Conservation (phyloP, 2,329 filamentous ascomycete genomes). For the Colletotrichum abscissum region DNA sequence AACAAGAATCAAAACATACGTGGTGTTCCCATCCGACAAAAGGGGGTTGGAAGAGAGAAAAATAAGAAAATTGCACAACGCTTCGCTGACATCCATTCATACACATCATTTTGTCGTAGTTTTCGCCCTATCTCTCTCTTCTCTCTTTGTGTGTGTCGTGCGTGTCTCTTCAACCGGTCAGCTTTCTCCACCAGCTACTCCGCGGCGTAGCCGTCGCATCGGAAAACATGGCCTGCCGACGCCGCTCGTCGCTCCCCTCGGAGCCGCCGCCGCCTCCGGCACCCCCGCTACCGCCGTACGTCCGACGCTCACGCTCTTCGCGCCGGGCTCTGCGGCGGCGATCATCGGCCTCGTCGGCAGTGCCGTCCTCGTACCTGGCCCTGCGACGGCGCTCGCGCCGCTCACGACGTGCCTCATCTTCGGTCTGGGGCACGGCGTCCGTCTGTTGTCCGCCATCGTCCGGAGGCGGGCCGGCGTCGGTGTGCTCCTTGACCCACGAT, state of each 20-base stretch:
- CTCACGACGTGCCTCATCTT: slow-evolving; percentile 62
- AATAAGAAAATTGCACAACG: slow-evolving; percentile 25
- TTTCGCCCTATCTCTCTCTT: no score
- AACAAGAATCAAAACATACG: neutral
- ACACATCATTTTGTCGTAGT: slow-evolving; percentile 9
- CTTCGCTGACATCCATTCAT: slow-evolving; percentile 29
- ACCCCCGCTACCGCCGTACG: slow-evolving; percentile 32
- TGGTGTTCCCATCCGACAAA: neutral
- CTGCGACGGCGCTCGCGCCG: slow-evolving; percentile 58
- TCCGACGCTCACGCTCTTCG: slow-evolving; percentile 52
- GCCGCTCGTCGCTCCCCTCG: slow-evolving; percentile 58
- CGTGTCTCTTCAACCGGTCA: slow-evolving; percentile 51
- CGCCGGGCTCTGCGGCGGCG: slow-evolving; percentile 55
- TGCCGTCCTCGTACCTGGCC: slow-evolving; percentile 54
- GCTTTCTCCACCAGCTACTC: slow-evolving; percentile 71
- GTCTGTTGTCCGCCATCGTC: slow-evolving; percentile 46
- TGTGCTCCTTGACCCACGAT: slow-evolving; percentile 75
- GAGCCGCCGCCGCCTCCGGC: slow-evolving; percentile 45
- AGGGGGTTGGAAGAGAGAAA: slow-evolving; percentile 9
- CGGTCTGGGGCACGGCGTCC: slow-evolving; percentile 50
- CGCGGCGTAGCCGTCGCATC: slow-evolving; percentile 56
- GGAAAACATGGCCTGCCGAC: slow-evolving; percentile 54
- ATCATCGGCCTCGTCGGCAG: slow-evolving; percentile 57
- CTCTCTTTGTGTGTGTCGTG: no score
- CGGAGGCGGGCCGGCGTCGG: slow-evolving; percentile 70